A percentile compares a stretch with the other conserved stretches of the same genome.
Conservation (phyloP, 495 filamentous ascomycete genomes). For the Xylaria flabelliformis region DNA sequence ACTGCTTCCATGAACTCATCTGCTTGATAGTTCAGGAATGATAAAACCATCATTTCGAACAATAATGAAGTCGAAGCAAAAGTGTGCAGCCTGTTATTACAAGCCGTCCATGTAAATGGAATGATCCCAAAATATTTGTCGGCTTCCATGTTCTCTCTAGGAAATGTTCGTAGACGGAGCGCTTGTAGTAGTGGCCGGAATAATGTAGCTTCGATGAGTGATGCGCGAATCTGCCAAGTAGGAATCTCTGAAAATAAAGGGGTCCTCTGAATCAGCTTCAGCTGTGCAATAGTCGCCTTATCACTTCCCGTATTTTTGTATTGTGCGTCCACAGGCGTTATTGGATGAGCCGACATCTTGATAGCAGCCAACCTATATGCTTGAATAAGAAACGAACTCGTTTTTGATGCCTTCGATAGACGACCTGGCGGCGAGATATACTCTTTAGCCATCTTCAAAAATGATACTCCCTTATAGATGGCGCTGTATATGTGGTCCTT, state of each 20-base stretch:
- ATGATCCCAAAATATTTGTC: slow-evolving; percentile 50
- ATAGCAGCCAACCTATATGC: not conserved
- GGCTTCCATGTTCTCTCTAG: slow-evolving; percentile 28
- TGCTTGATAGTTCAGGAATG: slow-evolving; percentile 44
- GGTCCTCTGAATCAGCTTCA: not conserved
- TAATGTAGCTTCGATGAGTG: slow-evolving; percentile 33
- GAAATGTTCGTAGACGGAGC: slow-evolving; percentile 34
- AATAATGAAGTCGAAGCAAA: slow-evolving; percentile 26
- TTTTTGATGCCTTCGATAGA: not conserved
- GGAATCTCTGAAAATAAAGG: not conserved
- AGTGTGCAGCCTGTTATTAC: slow-evolving; percentile 28
- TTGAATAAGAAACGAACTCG: not conserved
- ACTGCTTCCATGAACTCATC: slow-evolving; percentile 48
- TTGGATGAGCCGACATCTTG: not conserved
- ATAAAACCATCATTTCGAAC: slow-evolving; percentile 49
- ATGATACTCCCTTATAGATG: not conserved
- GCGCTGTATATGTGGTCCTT: not conserved
- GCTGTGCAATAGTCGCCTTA: not conserved
- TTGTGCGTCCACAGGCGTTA: not conserved
- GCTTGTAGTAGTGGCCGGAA: slow-evolving; percentile 28
- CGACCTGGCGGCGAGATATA: not conserved
- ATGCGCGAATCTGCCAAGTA: slow-evolving; percentile 24
- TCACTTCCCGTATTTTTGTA: not conserved
- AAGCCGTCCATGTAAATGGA: slow-evolving; percentile 41
- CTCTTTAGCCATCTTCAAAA: not conserved